Percentiles rank a stretch among this genome's conserved stretches.
These are phyloP conservation scores for Coniochaeta ligniaria DNA, from an alignment of 2,329 filamentous ascomycete species.

Conservation along the genomic window DNA sequence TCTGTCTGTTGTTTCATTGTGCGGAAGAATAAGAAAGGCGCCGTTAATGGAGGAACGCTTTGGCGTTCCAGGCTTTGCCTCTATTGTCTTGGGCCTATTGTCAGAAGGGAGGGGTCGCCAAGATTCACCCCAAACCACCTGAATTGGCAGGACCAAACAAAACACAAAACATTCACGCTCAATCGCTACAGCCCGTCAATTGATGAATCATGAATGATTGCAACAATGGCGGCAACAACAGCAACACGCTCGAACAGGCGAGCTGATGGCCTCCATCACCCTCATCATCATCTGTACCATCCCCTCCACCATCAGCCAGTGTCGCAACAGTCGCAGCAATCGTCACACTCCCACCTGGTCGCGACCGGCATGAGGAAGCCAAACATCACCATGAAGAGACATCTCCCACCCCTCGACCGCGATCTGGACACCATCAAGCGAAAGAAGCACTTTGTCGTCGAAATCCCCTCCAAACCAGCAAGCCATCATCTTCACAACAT, in stretches of 20 bases:
- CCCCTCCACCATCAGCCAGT: conserved; percentile 13
- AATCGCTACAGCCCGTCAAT: neutral
- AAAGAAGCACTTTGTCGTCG: conserved; percentile 47
- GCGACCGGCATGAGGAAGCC: conserved; percentile 7
- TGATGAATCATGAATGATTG: neutral
- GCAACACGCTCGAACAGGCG: conserved; percentile 43
- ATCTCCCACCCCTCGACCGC: conserved; percentile 19
- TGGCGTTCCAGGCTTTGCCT: neutral
- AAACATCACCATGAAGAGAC: conserved; percentile 9
- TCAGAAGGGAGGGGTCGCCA: neutral
- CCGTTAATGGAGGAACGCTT: neutral
- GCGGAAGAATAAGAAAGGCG: neutral
- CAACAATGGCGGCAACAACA: conserved; percentile 37
- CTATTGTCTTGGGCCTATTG: neutral
- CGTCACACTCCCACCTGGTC: conserved; percentile 22
- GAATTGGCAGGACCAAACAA: neutral
- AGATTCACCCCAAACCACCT: neutral
- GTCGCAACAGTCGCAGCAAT: conserved; percentile 12
- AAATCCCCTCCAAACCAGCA: conserved; percentile 33
- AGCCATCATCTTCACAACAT: neutral
- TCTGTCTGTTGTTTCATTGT: neutral
- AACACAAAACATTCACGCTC: neutral
- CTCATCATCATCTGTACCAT: conserved; percentile 24
- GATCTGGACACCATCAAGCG: conserved; percentile 35
- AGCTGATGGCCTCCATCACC: conserved; percentile 35